Base-by-base conservation (phyloP, 2,329 filamentous ascomycete species). In the Penicillium frequentans region DNA sequence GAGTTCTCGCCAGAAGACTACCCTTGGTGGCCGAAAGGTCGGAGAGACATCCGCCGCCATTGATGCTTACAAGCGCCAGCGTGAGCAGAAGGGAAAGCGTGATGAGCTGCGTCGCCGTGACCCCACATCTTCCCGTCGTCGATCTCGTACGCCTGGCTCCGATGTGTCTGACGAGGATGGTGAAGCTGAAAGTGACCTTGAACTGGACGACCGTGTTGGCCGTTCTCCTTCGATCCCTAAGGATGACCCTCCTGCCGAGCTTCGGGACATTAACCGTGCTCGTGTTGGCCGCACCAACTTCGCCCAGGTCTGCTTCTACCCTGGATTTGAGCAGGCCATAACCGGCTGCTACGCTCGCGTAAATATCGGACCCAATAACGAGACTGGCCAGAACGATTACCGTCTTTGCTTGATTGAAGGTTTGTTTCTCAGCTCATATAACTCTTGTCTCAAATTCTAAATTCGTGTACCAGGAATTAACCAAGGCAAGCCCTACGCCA, bases 231-330 rank as follows among this genome's bases (percentile, higher is more conserved):
- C 75, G 58, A 73, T 74, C 51, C 76, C 81, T 31, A 88, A 87
- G 62, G 86, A 90, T 58, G 85, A 87, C 43, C 85, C 86, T 14
- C 88, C 87, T 26, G 86, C 90, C 2, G 86, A 89, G 35, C 79
- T 96, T 21, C 83, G 83, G n/a, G 91, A 98, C 72, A 86, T 93
- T 63, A 90, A 98, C 70, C 86, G 90, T 50, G 86, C 93, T 52
- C 86, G 91, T 56, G 84, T 99, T 57, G 91, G 93, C 49, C 86
- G 95, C 60, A 89, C 85, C 64, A 90, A 92, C 69, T 96, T 99
- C 73, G 89, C 90, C 7, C 87, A 93, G 68, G 89, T 96, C 54
- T 97, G 92, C 81, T 96, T 96, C 78, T 93, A 93, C 65, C 95
- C 95, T 11, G 88, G 88, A 4, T 97, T 99, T 64, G 90, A 96